Evolutionary conservation across 2,329 filamentous ascomycete species (phyloP), one percentile per base, ranked within the genome.

Genomic region (Beauveria varroae): DNA sequence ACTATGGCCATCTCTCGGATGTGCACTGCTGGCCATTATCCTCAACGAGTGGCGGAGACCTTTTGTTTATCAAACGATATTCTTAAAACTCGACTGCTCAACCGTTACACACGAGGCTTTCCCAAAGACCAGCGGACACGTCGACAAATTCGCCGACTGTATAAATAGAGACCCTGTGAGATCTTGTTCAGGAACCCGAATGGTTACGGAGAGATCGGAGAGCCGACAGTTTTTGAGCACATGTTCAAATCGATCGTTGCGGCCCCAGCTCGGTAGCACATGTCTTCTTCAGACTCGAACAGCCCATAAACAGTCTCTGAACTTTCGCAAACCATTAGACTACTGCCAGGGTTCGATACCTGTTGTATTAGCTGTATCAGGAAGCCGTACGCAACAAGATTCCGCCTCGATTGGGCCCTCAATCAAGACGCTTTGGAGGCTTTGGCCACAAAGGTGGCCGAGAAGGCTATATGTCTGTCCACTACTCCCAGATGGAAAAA

Each of bases 321-420:
- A 86, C 66, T 89, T 88, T 72, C 78, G 82, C 63, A 88, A 88
- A 72, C 77, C 88, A 60, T 79, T 88, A 53, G 86, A 88, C 60
- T 88, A 83, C 76, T 87, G 86, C 73, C 83, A 88, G 70, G 81
- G 8, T 30, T 30, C 82, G 55, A 85, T 88, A 80, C 86, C 86
- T 6, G 88, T 89, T 68, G 86, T 86, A n/a, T 88, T 85, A 62
- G 86, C 86, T 86, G 82, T 43, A 87, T 88, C 71, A 86, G 86
- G 68, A 88, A 88, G 73, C 87, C 85, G 3, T 88, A 88, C 82
- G 86, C 57, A 88, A 89, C 68, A 86, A 88, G 69, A 87, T 89
- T 89, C 75, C 49, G 81, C 85, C 70, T 79, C 82, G 34, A 84
- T 88, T 64, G 84, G 46, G 77, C 77, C 14, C 75, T 88, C 18